Base-by-base conservation (phyloP, 495 filamentous ascomycete species). In the Penicillium daleae region DNA sequence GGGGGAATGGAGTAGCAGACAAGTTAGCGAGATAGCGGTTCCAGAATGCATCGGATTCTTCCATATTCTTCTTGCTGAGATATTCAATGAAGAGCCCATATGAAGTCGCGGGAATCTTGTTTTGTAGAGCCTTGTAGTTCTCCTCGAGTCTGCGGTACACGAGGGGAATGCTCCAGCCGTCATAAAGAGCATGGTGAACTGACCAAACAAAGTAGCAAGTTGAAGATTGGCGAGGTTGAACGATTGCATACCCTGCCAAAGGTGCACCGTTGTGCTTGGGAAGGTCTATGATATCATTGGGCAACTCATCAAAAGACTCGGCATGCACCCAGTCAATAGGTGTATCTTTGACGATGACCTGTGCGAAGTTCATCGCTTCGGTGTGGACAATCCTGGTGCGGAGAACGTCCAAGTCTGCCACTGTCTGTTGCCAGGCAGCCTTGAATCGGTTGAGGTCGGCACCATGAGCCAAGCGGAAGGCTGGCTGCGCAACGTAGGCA, bases 111-210 rank as follows among this genome's bases (percentile, higher is more conserved):
- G 64, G 42, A 3, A 54, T 56, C 13, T 69, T 53, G 44, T 24
- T 26, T 3, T 64, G 31, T 0, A 64, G 61, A 4, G 59, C 55
- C 3, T 56, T 64, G 56, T 82, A 83, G 29, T 78, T 76, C 26
- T 81, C 72, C 29, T 87, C 83, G 10, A 89, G 80, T 59, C 80
- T 80, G 22, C 83, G 76, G 49, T 87, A 74, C n/a, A 89, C 74
- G 21, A 85, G 72, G 17, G 81, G 79, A 71, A 89, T 78, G 17
- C 81, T 87, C 85, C 87, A 90, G 9, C 87, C 89, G 69, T 92
- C 90, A 56, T 90, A 92, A 0, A 92, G 70, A 1, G 86, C 85
- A 60, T 92, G 90, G 56, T 92, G 89, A 44, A 87, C 81, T 2
- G 84, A 86, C 75, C 87, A 83, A 0, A 88, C 81, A 46, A 91